A percentile compares a stretch with the other conserved stretches of the same genome.
phyloP scores from a whole-genome alignment of 2,329 filamentous ascomycete species.

The Drechslerella dactyloides region DNA sequence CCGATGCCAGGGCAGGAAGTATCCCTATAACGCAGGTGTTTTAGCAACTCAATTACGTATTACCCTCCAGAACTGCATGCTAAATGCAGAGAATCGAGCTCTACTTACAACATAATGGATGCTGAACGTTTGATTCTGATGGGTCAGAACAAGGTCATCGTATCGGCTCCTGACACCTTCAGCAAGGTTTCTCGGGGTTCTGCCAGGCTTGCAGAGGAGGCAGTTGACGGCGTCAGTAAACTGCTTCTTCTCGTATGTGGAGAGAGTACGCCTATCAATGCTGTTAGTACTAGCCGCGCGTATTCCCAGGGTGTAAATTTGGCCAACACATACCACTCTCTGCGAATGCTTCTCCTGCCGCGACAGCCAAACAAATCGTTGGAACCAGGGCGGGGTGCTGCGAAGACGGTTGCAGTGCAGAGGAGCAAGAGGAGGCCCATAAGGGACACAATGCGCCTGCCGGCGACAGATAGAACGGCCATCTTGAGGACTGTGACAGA shows the following conservation, averaged over 20 bases:
- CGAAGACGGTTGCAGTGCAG: constrained; percentile 23
- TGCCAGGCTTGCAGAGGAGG: constrained; percentile 55
- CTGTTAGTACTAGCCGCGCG: background rate
- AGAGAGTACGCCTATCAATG: constrained; percentile 47
- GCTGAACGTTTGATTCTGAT: constrained; percentile 57
- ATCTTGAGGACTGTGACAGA: constrained; percentile 33
- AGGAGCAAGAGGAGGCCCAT: constrained; percentile 22
- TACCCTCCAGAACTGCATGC: too few species aligned
- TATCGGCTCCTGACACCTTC: constrained; percentile 57
- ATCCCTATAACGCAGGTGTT: constrained; percentile 51
- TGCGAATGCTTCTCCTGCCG: constrained; percentile 9
- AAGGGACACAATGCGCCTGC: constrained; percentile 35
- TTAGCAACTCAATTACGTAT: too few species aligned
- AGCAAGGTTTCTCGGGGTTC: constrained; percentile 53
- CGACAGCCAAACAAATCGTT: constrained; percentile 18
- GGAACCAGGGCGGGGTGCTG: constrained; percentile 14
- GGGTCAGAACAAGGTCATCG: constrained; percentile 59
- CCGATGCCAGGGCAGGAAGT: constrained; percentile 61
- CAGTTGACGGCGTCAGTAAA: constrained; percentile 59
- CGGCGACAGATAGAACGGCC: constrained; percentile 39
- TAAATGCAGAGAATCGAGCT: too few species aligned
- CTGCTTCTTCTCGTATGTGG: constrained; percentile 50
- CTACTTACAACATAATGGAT: constrained; percentile 57
- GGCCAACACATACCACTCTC: constrained; percentile 35
- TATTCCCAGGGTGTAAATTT: background rate